Percentiles rank a stretch among this genome's conserved stretches.
Conservation (phyloP, 2,329 filamentous ascomycete species). For the Beauveria sp. region DNA sequence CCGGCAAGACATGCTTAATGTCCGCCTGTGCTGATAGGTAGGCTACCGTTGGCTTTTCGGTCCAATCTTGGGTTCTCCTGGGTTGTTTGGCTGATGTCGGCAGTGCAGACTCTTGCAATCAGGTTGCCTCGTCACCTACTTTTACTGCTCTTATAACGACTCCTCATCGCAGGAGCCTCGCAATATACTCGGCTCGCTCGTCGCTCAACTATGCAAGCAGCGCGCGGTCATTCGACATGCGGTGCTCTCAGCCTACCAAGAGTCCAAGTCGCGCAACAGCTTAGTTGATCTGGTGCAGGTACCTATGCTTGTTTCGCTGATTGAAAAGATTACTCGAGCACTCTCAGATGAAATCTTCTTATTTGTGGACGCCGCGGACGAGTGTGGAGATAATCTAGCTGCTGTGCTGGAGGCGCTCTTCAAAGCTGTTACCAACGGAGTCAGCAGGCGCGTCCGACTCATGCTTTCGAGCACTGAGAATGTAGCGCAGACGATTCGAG, state of each 20-base stretch:
- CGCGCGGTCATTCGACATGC: not conserved
- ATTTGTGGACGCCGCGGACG: not conserved
- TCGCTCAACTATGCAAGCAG: not conserved
- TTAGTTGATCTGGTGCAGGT: not conserved
- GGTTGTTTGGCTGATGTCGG: not conserved
- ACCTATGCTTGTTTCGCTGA: not conserved
- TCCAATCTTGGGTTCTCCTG: not conserved
- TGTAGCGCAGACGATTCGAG: not conserved
- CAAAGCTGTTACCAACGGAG: not conserved
- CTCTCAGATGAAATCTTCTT: not conserved
- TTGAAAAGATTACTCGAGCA: not conserved
- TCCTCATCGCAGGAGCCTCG: conserved; percentile 3
- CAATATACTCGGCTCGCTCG: conserved; percentile 4
- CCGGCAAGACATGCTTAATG: conserved; percentile 8
- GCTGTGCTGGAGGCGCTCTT: not conserved
- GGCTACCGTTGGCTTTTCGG: not conserved
- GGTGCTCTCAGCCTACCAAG: not conserved
- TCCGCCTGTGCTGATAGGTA: conserved; percentile 9
- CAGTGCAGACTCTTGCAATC: not conserved
- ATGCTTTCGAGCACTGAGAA: not conserved
- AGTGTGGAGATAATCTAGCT: not conserved
- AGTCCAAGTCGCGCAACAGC: not conserved
- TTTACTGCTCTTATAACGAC: conserved; percentile 10
- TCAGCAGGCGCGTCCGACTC: not conserved
- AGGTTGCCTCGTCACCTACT: not conserved